Evolutionary conservation across 306 rosid species (phyloP).

Genomic region (Lathyrus aphaca): DNA sequence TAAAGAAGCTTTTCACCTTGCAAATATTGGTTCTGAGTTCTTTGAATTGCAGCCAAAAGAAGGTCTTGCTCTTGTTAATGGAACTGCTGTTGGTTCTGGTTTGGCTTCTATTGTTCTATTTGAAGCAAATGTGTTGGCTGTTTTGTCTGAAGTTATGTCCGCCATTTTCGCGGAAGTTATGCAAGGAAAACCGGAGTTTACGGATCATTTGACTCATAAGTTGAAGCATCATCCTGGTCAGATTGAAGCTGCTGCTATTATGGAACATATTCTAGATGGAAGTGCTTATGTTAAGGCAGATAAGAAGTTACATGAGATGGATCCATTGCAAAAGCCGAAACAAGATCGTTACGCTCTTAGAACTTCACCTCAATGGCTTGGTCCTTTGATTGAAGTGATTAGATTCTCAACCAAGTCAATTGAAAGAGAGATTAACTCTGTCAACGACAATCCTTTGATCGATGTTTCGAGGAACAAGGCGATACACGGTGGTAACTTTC

Average conservation of each 20-base stretch:
- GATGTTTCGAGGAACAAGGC: conserved; percentile 96
- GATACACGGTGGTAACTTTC: conserved; percentile 90
- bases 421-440: conserved; percentile 89
- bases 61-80: conserved; percentile 90
- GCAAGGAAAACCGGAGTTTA: conserved; percentile 94
- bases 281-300: conserved; percentile 77
- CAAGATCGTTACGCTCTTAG: conserved; percentile 85
- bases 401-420: conserved; percentile 83
- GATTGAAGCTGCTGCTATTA: conserved; percentile 93
- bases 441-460: conserved; percentile 88
- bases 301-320: conserved; percentile 68
- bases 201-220: conserved; percentile 87
- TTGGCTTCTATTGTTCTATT: conserved; percentile 84
- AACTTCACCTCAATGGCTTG: conserved; percentile 97
- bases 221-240: conserved; percentile 95
- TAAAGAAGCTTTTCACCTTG: conserved; percentile 61
- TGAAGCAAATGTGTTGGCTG: conserved; percentile 69
- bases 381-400: conserved; percentile 85
- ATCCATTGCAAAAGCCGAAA: conserved; percentile 87
- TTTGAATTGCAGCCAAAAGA: conserved; percentile 92
- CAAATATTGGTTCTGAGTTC: conserved; percentile 59
- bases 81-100: conserved; percentile 94
- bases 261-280: conserved; percentile 93
- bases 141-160: conserved; percentile 72
- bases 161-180: conserved; percentile 83